These are phyloP conservation scores for Tylopilus microsporus DNA, from an alignment of 1,284 basidiomycete genomes.

Conservation along the genomic window DNA sequence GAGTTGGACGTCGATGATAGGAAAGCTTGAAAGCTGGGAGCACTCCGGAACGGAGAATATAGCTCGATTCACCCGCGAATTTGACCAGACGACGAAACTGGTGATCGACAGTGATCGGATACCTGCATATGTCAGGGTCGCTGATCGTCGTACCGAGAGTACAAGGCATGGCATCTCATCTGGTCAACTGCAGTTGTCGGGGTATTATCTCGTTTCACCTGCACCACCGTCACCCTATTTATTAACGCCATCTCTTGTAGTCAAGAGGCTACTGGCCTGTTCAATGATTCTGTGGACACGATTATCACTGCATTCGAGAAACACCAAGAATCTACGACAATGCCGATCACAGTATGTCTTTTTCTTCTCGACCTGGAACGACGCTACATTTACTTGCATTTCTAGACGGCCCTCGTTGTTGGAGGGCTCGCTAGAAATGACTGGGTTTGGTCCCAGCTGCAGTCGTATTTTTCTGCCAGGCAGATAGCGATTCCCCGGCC, in stretches of 20 bases:
- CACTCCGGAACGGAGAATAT: background rate
- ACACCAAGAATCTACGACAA: constrained; percentile 24
- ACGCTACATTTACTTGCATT: background rate
- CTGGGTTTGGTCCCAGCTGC: no score
- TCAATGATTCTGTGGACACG: constrained; percentile 33
- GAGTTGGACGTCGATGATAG: background rate
- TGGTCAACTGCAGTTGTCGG: constrained; percentile 11
- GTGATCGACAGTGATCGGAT: background rate
- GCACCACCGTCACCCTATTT: constrained; percentile 15
- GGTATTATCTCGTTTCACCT: constrained; percentile 2
- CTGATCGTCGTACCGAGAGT: background rate
- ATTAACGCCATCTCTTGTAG: constrained; percentile 25
- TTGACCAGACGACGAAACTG: background rate
- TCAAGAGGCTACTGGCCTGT: constrained; percentile 42
- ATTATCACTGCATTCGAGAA: constrained; percentile 28
- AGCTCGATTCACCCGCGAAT: background rate
- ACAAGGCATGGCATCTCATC: background rate
- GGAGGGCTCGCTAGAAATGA: no score
- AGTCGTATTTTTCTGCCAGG: no score
- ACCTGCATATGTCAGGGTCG: background rate
- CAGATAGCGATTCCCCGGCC: no score
- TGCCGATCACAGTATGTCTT: constrained; percentile 27
- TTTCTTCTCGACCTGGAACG: background rate
- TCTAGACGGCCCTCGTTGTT: constrained; percentile 1
- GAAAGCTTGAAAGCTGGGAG: background rate